Percentiles rank a stretch among this genome's conserved stretches.
Conservation (phyloP, 148 eudicot genomes). For the Fagopyrum esculentum region DNA sequence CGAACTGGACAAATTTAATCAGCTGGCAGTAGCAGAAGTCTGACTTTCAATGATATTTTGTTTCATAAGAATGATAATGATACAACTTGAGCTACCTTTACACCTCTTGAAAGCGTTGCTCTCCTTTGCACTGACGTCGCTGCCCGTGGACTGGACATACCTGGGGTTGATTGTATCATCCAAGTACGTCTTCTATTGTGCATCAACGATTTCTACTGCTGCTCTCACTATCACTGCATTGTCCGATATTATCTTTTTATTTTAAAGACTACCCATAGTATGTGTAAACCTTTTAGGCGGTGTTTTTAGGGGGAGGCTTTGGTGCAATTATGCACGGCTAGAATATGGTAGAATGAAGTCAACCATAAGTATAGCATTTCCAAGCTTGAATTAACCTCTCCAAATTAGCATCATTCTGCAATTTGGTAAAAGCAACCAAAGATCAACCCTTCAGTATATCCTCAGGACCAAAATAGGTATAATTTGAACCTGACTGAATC, state of each 20-base stretch:
- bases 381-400: not conserved
- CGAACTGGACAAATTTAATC: not conserved
- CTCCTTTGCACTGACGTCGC: slow-evolving; percentile 99
- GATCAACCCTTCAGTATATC: not conserved
- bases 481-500: not conserved
- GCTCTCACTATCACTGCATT: not conserved
- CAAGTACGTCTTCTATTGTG: slow-evolving; percentile 42
- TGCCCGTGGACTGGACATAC: slow-evolving; percentile 98
- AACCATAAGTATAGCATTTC: not conserved
- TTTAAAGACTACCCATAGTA: not conserved
- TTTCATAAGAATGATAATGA: slow-evolving; percentile 56
- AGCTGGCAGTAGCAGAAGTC: not conserved
- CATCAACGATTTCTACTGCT: not conserved
- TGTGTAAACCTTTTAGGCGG: not conserved
- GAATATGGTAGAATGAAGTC: not conserved
- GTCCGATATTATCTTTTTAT: not conserved
- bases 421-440: not conserved
- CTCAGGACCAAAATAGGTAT: not conserved
- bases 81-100: slow-evolving; percentile 76
- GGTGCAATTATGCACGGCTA: not conserved
- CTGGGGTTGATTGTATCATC: slow-evolving; percentile 85
- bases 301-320: not conserved
- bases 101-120: slow-evolving; percentile 57
- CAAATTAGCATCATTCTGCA: not conserved
- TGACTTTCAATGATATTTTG: slow-evolving; percentile 11